Evolutionary conservation across 805 yeast genomes (phyloP), one percentile per base, ranked within the genome.

Genomic region (Candida andamanensis): DNA sequence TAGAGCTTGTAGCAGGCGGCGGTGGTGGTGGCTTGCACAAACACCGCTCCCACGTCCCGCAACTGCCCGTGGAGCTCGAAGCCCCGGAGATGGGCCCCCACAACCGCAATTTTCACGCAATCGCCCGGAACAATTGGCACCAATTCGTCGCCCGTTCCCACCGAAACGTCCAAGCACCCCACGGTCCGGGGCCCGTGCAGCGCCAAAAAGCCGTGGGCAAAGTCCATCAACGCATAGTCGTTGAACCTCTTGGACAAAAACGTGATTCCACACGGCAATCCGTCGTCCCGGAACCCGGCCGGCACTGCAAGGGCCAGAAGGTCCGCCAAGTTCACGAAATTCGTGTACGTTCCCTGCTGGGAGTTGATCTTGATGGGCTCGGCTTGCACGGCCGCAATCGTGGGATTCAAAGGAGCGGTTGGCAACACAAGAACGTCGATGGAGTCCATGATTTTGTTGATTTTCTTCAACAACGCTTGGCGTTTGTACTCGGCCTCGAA

Each of bases 341-440:
- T 90, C 18, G 97, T 90, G 80, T 95, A 90, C n/a, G 96, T 87
- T 19, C 98, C 98, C 63, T 92, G 98, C 50, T 70, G 69, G 5
- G 97, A 85, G 67, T 90, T 90, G 47, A 87, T 76, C 28, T 67
- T 56, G 18, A 92, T 67, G 4, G 97, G 97, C 53, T 89, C 95
- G 6, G 67, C 60, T 39, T 66, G 75, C 16, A 90, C 76, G 37
- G 82, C 78, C 28, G 67, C 77, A 30, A 89, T 74, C 5, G 87
- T 76, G 30, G 97, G 97, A 50, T 83, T 87, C 46, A 90, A 67
- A 5, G 97, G 97, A 45, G 95, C 85, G 5, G 97, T 90, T 34
- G 98, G 98, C 20, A 90, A 90, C 25, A 89, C 68, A 36, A 89
- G 55, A 9, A 80, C 87, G 49, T 90, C 97, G 31, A 81, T 68